phyloP scores from a whole-genome alignment of 805 yeast genomes.

The Schizosaccharomyces cryophilus region DNA sequence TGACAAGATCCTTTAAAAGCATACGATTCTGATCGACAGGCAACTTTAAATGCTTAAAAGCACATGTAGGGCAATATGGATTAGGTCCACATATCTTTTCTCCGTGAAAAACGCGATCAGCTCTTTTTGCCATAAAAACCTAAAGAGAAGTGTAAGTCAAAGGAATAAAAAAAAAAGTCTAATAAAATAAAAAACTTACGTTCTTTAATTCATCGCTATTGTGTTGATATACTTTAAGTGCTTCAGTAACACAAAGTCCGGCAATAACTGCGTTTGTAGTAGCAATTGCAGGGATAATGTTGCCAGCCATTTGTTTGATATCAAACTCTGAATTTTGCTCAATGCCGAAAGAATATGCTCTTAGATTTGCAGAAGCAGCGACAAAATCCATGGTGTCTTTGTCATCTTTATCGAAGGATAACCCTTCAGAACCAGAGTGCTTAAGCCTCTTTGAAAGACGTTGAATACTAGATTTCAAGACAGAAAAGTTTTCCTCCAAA shows the following conservation, averaged over 20 bases:
- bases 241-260: conserved; percentile 59
- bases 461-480: conserved; percentile 26
- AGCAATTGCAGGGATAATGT: conserved; percentile 94
- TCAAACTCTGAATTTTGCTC: conserved; percentile 58
- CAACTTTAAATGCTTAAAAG: conserved; percentile 13
- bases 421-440: conserved; percentile 4
- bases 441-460: conserved; percentile 26
- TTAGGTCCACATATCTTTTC: conserved; percentile 40
- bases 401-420: conserved; percentile 76
- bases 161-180: conserved; percentile 7
- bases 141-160: conserved; percentile 14
- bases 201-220: conserved; percentile 12
- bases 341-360: conserved; percentile 47
- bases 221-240: conserved; percentile 27
- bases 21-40: conserved; percentile 9
- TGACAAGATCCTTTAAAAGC: conserved; percentile 30
- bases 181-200: not conserved
- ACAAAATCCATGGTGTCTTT: conserved; percentile 76
- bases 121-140: conserved; percentile 30
- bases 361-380: conserved; percentile 55
- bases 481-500: conserved; percentile 34
- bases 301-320: conserved; percentile 82
- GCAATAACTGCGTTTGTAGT: conserved; percentile 91
- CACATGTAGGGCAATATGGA: conserved; percentile 37
- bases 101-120: conserved; percentile 40